Conservation (phyloP, 2,329 filamentous ascomycete genomes). For the Conoideocrella luteorostrata region DNA sequence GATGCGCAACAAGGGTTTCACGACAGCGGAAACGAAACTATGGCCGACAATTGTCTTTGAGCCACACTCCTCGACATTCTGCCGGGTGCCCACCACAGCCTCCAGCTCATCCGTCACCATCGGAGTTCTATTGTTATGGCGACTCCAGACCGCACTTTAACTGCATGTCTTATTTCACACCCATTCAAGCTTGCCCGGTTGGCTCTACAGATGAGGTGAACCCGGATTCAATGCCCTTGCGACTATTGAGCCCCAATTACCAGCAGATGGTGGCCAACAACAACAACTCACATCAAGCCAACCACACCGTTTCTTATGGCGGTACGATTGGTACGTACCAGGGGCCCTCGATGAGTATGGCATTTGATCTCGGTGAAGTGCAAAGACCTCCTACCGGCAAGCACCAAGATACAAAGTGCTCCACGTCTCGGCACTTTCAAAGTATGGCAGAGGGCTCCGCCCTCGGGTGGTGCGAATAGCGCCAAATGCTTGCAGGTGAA, state of each 20-base stretch:
- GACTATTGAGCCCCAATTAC: background rate
- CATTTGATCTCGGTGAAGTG: background rate
- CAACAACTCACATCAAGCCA: background rate
- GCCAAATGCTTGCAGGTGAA: conserved; percentile 2
- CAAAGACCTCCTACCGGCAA: background rate
- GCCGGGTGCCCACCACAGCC: background rate
- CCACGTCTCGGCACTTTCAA: background rate
- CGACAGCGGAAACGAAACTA: conserved; percentile 18
- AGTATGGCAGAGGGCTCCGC: background rate
- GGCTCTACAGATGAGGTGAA: background rate
- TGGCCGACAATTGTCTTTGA: conserved; percentile 10
- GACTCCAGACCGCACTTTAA: background rate
- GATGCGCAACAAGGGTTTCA: conserved; percentile 23
- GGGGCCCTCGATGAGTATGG: background rate
- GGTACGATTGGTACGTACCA: background rate
- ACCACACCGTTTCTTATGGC: background rate
- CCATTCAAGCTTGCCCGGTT: background rate
- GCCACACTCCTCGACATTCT: background rate
- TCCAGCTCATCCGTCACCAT: background rate
- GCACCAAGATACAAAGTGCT: background rate
- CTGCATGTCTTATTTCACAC: background rate
- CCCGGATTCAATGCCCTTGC: background rate
- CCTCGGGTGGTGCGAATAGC: conserved; percentile 5
- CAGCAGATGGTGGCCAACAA: background rate
- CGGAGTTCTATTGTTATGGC: background rate